phyloP scores from a whole-genome alignment of 2,329 filamentous ascomycete genomes.

The Aureobasidium zeae region DNA sequence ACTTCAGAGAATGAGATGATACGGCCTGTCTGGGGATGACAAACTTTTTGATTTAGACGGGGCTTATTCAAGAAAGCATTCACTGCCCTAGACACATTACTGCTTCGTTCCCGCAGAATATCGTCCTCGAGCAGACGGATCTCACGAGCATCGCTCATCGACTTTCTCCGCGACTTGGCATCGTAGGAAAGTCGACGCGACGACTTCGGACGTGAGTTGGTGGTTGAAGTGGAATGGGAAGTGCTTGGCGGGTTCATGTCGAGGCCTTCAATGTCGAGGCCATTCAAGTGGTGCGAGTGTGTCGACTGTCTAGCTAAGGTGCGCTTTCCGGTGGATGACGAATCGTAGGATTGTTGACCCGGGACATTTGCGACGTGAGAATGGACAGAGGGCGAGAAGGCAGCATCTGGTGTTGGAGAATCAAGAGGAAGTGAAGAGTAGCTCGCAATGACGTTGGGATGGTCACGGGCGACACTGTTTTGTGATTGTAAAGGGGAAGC shows the following conservation, averaged over 20 bases:
- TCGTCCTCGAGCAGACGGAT: slow-evolving; percentile 32
- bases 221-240: not conserved
- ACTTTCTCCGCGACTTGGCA: slow-evolving; percentile 25
- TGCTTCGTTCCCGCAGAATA: slow-evolving; percentile 47
- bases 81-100: slow-evolving; percentile 84
- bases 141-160: slow-evolving; percentile 29
- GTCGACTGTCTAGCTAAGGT: slow-evolving; percentile 11
- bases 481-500: slow-evolving; percentile 1
- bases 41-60: slow-evolving; percentile 77
- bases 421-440: slow-evolving; percentile 12
- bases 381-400: slow-evolving; percentile 8
- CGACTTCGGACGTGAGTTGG: not conserved
- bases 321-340: slow-evolving; percentile 13
- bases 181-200: slow-evolving; percentile 7
- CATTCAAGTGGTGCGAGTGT: slow-evolving; percentile 8
- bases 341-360: slow-evolving; percentile 5
- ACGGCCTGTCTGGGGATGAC: slow-evolving; percentile 75
- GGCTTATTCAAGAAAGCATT: slow-evolving; percentile 75
- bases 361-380: slow-evolving; percentile 5
- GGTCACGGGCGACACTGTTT: slow-evolving; percentile 7
- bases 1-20: slow-evolving; percentile 95
- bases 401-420: slow-evolving; percentile 11
- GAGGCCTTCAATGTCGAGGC: slow-evolving; percentile 17
- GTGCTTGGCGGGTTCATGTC: slow-evolving; percentile 13
- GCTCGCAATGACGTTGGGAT: slow-evolving; percentile 10